Evolutionary conservation across 805 yeast genomes (phyloP), one percentile per base, ranked within the genome.

Genomic region (Candida lessepsii): DNA sequence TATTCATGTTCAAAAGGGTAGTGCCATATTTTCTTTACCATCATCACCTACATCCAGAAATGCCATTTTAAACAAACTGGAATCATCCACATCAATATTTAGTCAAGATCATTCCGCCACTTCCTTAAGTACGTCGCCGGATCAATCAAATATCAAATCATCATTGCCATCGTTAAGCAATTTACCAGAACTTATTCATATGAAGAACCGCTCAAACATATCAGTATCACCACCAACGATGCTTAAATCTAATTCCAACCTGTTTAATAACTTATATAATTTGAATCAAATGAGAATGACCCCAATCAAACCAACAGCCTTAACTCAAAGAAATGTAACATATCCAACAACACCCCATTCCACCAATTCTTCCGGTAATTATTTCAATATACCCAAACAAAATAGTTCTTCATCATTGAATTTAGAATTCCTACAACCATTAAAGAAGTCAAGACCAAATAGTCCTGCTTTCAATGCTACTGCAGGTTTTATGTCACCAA

Each of bases 381-480:
- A 33, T 29, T 39, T 40, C 25, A 33, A 23, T 27, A 7, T 52
- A 25, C 57, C 61, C 37, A 60, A 47, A 50, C 63, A 56, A 35
- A 45, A 40, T 14, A 57, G 67, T 36, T 59, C 61, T 42, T 58
- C 60, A 25, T 62, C 55, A 52, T 56, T 61, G 39, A 65, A 65
- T 51, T 47, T 66, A 29, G 73, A 68, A 50, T 67, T 66, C 37
- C 55, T 51, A 35, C 61, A 53, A 41, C 54, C 44, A 32, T 35
- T 29, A 21, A 73, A 71, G 56, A 70, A 67, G 50, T 70, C 76
- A 11, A 57, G 78, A 45, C 78, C 78, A 21, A 71, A 63, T 51
- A 71, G 77, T 9, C 79, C 79, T 16, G 56, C 37, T 11, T 20
- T 35, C 2, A 23, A 24, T 23, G 27, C 33, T 11, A 11, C 21